Conservation (phyloP, 345 rosid species). For the Citrus australasica region DNA sequence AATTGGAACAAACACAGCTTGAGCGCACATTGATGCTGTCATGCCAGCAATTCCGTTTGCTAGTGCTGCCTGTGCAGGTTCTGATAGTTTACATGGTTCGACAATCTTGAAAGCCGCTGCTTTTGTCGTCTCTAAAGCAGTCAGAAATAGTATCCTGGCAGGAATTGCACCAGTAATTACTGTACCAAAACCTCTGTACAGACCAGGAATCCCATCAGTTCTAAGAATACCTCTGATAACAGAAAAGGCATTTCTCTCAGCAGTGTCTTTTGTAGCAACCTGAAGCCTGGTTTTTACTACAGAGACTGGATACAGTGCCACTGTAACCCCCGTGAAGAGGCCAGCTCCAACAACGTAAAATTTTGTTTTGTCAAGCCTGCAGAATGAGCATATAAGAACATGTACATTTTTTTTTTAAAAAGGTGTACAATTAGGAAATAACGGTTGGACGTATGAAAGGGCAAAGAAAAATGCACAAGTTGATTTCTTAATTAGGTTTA, state of each 20-base stretch:
- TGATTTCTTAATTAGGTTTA: background rate
- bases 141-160: conserved; percentile 80
- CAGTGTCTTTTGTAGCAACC: conserved; percentile 84
- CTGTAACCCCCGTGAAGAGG: conserved; percentile 88
- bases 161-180: conserved; percentile 93
- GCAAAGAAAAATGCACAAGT: background rate
- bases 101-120: conserved; percentile 66
- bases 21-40: conserved; percentile 81
- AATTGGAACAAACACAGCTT: conserved; percentile 89
- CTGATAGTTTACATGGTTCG: conserved; percentile 58
- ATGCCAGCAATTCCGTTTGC: conserved; percentile 97
- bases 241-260: conserved; percentile 71
- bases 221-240: conserved; percentile 66
- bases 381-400: conserved; percentile 16
- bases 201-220: conserved; percentile 90
- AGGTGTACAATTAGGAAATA: background rate
- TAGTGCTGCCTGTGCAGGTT: conserved; percentile 83
- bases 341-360: conserved; percentile 95
- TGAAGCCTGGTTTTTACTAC: conserved; percentile 92
- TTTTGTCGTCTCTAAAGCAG: conserved; percentile 90
- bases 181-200: conserved; percentile 92
- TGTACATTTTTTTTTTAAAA: background rate
- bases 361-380: conserved; percentile 91
- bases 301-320: conserved; percentile 85
- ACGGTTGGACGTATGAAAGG: background rate